phyloP scores from a whole-genome alignment of 164 flowering plant species.

The Platanus orientalis region DNA sequence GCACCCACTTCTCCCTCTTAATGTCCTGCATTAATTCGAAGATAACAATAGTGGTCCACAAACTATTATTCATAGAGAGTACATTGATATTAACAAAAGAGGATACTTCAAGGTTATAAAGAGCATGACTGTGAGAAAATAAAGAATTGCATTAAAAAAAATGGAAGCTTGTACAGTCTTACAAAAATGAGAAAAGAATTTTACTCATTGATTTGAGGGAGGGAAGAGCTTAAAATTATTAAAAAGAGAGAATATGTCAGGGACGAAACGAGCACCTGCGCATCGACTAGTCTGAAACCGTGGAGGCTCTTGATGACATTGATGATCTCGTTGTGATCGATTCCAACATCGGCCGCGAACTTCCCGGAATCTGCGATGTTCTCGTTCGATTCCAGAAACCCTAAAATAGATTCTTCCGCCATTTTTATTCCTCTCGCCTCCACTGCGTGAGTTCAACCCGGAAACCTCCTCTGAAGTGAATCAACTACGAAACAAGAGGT shows the following conservation, averaged over 20 bases:
- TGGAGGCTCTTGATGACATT: constrained; percentile 76
- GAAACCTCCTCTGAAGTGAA: too few species aligned
- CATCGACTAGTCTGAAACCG: constrained; percentile 62
- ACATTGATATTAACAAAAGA: too few species aligned
- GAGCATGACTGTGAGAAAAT: too few species aligned
- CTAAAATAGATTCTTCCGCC: constrained; percentile 78
- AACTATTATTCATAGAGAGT: too few species aligned
- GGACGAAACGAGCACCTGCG: constrained; percentile 42
- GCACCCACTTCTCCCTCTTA: constrained; percentile 75
- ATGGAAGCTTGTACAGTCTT: too few species aligned
- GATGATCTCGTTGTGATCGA: constrained; percentile 67
- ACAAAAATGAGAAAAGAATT: too few species aligned
- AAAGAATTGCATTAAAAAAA: too few species aligned
- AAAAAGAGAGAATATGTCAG: background rate
- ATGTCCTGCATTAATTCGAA: constrained; percentile 52
- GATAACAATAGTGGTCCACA: background rate
- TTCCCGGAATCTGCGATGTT: constrained; percentile 67
- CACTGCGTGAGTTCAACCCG: too few species aligned
- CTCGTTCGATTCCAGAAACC: constrained; percentile 42
- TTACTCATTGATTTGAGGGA: too few species aligned
- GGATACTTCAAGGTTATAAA: too few species aligned
- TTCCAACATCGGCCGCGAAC: constrained; percentile 44
- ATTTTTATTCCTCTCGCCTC: constrained; percentile 17
- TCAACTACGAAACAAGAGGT: too few species aligned
- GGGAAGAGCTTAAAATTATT: too few species aligned